Evolutionary conservation across 306 rosid species (phyloP), one percentile per base, ranked within the genome.

Genomic region (Quercus alba): DNA sequence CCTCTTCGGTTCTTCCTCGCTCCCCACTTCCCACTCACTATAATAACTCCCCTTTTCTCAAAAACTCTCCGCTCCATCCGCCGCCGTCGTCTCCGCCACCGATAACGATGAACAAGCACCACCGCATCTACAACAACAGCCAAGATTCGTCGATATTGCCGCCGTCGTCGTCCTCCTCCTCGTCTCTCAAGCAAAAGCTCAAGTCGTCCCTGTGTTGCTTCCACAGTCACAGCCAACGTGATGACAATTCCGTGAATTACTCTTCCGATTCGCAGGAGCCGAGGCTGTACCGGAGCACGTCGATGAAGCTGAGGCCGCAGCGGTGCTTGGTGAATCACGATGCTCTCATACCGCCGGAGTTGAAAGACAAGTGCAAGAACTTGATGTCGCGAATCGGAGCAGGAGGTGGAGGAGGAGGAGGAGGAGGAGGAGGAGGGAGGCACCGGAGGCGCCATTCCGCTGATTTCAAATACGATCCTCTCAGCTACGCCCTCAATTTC

Each of bases 401-500:
- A 41, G 46, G 46, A 4, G 41, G 41, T 1, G 38, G 38, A 31
- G 35, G 35, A 35, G 86, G 91, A 8, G 46, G 11, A 38, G 38
- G 38, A 31, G 35, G 35, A 35, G 86, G 91, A 8, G 46, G 46
- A 4, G 44, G 44, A 3, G 84, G 87, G 6, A 4, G 12, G n/a
- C 51, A 35, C 78, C 4, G 71, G 33, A 91, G 93, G 75, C 90
- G 90, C 38, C 92, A 89, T 71, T 90, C 97, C 52, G 87, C 91
- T 20, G 97, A 89, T 44, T 90, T 88, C 78, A 90, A 70, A 19
- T 94, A 94, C 86, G 98, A 94, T 55, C 63, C 90, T 0, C 82
- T 89, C 75, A 92, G 97, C 59, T 92, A 94, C 71, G 55, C 91
- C 0, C 78, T 86, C 25, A 94, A 94, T 75, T 94, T 94, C 64